phyloP scores from a whole-genome alignment of 352 stramenopile species.

The Pythium coloratum region DNA sequence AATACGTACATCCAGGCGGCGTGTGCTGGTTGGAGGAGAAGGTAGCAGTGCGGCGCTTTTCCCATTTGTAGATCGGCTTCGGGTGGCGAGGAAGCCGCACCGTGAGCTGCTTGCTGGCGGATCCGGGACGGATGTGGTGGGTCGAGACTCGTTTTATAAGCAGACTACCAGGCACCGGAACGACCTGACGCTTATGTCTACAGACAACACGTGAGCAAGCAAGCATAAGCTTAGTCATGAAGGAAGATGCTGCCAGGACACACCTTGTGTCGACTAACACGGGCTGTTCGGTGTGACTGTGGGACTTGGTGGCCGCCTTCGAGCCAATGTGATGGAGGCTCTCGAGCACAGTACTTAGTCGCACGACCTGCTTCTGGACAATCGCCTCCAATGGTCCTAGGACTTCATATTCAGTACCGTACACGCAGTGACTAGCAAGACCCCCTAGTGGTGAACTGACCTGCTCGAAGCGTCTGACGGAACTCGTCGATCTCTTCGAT shows the following conservation, averaged over 20 bases:
- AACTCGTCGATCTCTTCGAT: constrained; percentile 51
- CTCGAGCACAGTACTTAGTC: constrained; percentile 35
- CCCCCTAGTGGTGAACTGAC: constrained; percentile 4
- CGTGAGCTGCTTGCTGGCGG: constrained; percentile 37
- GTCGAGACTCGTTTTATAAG: constrained; percentile 36
- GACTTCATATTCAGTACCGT: neutral
- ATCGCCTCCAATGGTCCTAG: constrained; percentile 44
- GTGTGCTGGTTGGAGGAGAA: constrained; percentile 7
- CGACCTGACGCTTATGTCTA: constrained; percentile 20
- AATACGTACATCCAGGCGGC: constrained; percentile 12
- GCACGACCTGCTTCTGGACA: constrained; percentile 44
- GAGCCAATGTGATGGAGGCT: constrained; percentile 26
- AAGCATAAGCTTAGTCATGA: neutral
- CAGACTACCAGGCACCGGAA: constrained; percentile 26
- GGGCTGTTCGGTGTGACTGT: neutral
- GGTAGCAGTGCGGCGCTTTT: constrained; percentile 33
- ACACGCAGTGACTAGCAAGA: no score
- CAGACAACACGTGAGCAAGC: no score
- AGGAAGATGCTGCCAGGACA: neutral
- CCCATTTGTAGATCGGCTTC: constrained; percentile 65
- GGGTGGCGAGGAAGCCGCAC: constrained; percentile 28
- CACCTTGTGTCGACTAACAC: constrained; percentile 15
- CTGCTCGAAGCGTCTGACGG: constrained; percentile 36
- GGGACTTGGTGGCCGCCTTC: neutral
- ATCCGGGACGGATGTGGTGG: constrained; percentile 18